phyloP scores from a whole-genome alignment of 768 basidiomycete genomes.

The Crepidotus variabilis region DNA sequence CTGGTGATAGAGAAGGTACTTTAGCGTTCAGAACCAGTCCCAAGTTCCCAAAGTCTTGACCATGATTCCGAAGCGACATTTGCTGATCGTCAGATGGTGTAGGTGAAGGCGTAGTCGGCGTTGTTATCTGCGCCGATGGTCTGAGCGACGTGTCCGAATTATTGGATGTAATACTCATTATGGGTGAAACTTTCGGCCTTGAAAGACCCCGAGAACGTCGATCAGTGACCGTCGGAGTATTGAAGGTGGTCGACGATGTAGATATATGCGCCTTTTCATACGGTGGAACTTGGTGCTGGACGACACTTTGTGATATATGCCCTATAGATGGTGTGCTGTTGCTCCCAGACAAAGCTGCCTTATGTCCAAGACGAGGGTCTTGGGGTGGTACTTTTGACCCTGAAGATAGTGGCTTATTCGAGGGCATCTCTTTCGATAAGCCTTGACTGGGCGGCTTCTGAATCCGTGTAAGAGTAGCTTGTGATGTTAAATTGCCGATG shows the following conservation, averaged over 20 bases:
- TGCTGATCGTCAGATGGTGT: neutral
- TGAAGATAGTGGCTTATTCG: neutral
- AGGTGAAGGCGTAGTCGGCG: neutral
- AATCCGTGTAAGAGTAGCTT: neutral
- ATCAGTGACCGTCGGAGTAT: neutral
- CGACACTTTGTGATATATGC: neutral
- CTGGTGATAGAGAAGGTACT: slow-evolving; percentile 15
- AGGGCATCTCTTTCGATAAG: neutral
- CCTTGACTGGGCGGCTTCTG: neutral
- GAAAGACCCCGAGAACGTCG: too few species aligned
- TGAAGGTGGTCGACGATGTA: too few species aligned
- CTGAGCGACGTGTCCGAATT: neutral
- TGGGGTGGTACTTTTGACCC: neutral
- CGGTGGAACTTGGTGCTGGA: neutral
- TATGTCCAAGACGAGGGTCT: neutral
- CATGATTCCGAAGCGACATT: neutral
- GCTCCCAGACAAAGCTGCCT: neutral
- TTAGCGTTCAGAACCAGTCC: slow-evolving; percentile 11
- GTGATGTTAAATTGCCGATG: neutral
- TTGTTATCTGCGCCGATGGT: neutral
- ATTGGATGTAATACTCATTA: neutral
- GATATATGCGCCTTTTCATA: too few species aligned
- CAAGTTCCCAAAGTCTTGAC: neutral
- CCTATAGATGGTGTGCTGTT: neutral
- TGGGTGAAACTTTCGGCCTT: neutral